Evolutionary conservation across 805 yeast species (phyloP).

Genomic region (Ogataea sp.): DNA sequence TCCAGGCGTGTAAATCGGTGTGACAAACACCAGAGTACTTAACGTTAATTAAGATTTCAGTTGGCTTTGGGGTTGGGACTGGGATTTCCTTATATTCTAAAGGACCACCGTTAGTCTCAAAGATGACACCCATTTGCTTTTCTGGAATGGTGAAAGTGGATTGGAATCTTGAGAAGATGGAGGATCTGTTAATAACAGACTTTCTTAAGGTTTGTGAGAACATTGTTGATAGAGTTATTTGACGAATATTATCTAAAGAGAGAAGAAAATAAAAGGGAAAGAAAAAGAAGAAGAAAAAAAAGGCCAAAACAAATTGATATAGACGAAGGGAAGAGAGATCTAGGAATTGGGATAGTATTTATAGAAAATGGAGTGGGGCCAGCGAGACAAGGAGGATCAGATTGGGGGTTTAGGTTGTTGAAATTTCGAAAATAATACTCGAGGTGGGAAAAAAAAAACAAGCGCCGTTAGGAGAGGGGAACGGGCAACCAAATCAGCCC

Average conservation of each 20-base stretch:
- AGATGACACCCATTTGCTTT: slow-evolving; percentile 65
- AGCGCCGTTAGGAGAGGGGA: too few species aligned
- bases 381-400: too few species aligned
- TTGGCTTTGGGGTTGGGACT: slow-evolving; percentile 59
- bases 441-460: too few species aligned
- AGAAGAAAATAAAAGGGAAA: background rate
- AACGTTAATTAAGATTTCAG: slow-evolving; percentile 56
- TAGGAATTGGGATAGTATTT: background rate
- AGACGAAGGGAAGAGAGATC: background rate
- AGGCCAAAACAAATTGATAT: background rate
- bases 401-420: too few species aligned
- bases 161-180: slow-evolving; percentile 15
- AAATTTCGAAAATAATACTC: too few species aligned
- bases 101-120: slow-evolving; percentile 57
- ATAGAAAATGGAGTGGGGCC: too few species aligned
- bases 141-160: slow-evolving; percentile 38
- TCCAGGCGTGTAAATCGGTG: slow-evolving; percentile 70
- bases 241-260: background rate
- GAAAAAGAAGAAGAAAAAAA: background rate
- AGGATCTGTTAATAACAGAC: slow-evolving; percentile 9
- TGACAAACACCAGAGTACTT: slow-evolving; percentile 72
- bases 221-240: slow-evolving; percentile 9
- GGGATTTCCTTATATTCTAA: slow-evolving; percentile 65
- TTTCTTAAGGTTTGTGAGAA: slow-evolving; percentile 12
- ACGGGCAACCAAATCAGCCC: too few species aligned